phyloP scores from a whole-genome alignment of 495 filamentous ascomycete genomes.

The Penicillium manginii region DNA sequence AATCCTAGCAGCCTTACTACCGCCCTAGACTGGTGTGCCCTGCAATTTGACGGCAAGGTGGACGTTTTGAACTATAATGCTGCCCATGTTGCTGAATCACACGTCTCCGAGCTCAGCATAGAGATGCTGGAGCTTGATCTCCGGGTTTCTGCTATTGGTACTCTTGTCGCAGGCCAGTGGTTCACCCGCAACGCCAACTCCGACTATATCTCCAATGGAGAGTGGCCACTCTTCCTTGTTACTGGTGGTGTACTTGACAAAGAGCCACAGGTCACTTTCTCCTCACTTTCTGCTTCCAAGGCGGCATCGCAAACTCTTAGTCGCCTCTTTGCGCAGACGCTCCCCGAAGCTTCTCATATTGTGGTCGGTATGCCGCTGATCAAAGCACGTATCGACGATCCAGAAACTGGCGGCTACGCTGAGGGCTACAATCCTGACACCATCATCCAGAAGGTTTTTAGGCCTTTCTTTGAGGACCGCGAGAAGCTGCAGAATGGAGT shows the following conservation, averaged over 20 bases:
- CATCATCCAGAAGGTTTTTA: constrained; percentile 11
- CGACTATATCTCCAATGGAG: constrained; percentile 8
- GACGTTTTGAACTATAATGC: constrained; percentile 23
- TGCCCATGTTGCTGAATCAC: constrained; percentile 8
- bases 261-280: neutral
- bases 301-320: constrained; percentile 14
- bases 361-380: constrained; percentile 16
- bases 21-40: constrained; percentile 17
- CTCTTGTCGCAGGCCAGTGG: constrained; percentile 21
- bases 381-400: neutral
- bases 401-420: constrained; percentile 1
- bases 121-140: constrained; percentile 14
- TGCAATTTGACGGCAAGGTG: constrained; percentile 11
- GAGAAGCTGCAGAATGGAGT: constrained; percentile 3
- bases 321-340: constrained; percentile 10
- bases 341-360: constrained; percentile 6
- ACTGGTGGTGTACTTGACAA: constrained; percentile 12
- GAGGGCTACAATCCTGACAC: constrained; percentile 7
- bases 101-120: neutral
- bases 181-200: constrained; percentile 18
- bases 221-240: constrained; percentile 19
- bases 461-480: constrained; percentile 15
- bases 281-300: constrained; percentile 2
- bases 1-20: constrained; percentile 6
- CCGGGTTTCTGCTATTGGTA: constrained; percentile 20